phyloP scores from a whole-genome alignment of 768 basidiomycete species.

The Naganishia randhawae region DNA sequence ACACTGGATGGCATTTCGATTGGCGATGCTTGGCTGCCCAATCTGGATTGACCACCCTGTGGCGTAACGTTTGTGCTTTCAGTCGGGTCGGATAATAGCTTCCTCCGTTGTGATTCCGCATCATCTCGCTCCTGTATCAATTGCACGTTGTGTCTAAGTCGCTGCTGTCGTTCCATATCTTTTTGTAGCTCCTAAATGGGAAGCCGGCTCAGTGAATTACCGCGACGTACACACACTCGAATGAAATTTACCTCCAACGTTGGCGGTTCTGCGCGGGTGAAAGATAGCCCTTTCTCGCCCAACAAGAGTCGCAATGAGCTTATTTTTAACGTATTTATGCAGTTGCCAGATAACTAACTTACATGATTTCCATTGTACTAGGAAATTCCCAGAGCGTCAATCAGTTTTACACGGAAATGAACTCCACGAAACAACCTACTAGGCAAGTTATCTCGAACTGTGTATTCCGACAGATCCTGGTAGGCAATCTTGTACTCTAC shows the following conservation, averaged over 20 bases:
- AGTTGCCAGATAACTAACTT: background rate
- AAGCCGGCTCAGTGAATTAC: background rate
- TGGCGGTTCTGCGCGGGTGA: constrained; percentile 20
- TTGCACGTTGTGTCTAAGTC: constrained; percentile 20
- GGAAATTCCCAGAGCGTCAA: background rate
- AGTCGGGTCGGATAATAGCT: constrained; percentile 12
- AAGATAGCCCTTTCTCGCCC: constrained; percentile 14
- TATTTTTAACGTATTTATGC: background rate
- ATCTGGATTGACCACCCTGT: background rate
- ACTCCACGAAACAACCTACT: background rate
- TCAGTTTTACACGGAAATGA: background rate
- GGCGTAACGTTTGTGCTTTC: constrained; percentile 18
- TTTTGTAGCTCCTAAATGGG: constrained; percentile 13
- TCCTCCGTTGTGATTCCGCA: constrained; percentile 17
- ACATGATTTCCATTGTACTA: constrained; percentile 29
- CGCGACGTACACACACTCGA: background rate
- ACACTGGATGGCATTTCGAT: background rate
- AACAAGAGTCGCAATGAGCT: background rate
- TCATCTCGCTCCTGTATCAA: constrained; percentile 24
- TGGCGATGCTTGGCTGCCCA: background rate
- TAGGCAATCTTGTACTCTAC: constrained; percentile 27
- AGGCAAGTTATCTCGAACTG: constrained; percentile 10
- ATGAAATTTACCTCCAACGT: background rate
- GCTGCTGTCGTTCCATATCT: constrained; percentile 18
- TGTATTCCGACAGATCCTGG: constrained; percentile 22